Evolutionary conservation across 441 rosid genomes (phyloP).

Genomic region (Raphanus hybrid): DNA sequence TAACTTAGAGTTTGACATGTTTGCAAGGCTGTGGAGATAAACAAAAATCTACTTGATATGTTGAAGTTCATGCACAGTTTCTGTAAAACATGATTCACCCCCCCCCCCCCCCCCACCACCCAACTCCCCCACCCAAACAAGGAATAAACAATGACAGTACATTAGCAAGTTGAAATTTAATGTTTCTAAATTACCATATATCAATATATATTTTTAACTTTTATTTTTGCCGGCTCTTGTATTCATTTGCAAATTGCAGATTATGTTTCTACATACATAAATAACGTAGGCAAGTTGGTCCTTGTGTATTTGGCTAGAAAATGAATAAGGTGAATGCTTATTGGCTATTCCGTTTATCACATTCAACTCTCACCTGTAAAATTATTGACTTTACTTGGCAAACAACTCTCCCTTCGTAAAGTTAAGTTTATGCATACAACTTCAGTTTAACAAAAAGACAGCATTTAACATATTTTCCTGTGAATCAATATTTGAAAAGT

Average conservation of each 20-base stretch:
- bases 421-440: background rate
- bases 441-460: background rate
- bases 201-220: too few relatives aligned
- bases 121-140: too few relatives aligned
- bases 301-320: conserved; percentile 22
- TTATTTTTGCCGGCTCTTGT: background rate
- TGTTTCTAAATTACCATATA: background rate
- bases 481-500: background rate
- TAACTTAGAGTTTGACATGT: background rate
- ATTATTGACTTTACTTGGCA: background rate
- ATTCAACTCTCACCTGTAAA: conserved; percentile 22
- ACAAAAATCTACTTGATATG: background rate
- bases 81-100: too few relatives aligned
- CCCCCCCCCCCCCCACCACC: too few relatives aligned
- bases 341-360: conserved; percentile 32
- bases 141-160: background rate
- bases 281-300: conserved; percentile 40
- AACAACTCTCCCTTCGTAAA: background rate
- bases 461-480: background rate
- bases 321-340: conserved; percentile 12
- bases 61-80: background rate
- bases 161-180: background rate
- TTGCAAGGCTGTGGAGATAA: background rate
- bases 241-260: conserved; percentile 5
- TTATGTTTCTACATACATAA: conserved; percentile 16